Base-by-base conservation (phyloP, 805 yeast genomes). In the Candida glaebosa region DNA sequence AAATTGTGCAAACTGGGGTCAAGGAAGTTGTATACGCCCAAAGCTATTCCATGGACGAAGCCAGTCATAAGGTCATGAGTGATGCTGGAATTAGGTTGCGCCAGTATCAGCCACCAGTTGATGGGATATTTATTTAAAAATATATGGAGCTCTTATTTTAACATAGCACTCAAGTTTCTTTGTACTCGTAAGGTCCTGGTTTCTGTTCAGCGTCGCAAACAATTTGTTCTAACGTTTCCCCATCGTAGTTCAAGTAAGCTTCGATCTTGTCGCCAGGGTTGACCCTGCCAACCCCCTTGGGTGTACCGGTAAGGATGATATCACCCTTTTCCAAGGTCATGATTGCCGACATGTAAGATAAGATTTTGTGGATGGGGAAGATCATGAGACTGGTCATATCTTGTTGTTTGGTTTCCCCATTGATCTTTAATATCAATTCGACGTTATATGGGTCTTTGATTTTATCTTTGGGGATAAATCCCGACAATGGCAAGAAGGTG, bases 311-410 rank as follows among this genome's bases (percentile, higher is more conserved):
- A 39, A 93, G 71, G 44, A 93, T 81, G 47, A 93, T 73, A 57
- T 93, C 99, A 22, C 96, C 96, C 40, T 87, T 82, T 53, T 90
- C 81, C 43, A 93, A 70, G 3, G 97, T 87, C 91, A 91, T 91
- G 53, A 87, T 81, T n/a, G 81, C 65, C 3, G 96, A 84, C 80
- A 90, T 84, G 39, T 84, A 78, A 41, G 85, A 75, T 46, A 93
- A 69, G 46, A 93, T 82, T 52, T 79, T 76, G 54, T 89, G 90
- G 56, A 93, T 81, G 36, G 89, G 84, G 75, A 87, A 89, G 43
- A 91, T 69, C 99, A 93, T 93, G 58, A 90, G 70, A 48, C 75
- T 69, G 3, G 96, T 85, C 45, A 73, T 61, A 57, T 87, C 99
- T 37, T 78, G 65, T 62, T 91, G 98, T 50, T 76, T 79, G 24